Conservation (phyloP, 495 filamentous ascomycete genomes). For the Cladorrhinum samala region DNA sequence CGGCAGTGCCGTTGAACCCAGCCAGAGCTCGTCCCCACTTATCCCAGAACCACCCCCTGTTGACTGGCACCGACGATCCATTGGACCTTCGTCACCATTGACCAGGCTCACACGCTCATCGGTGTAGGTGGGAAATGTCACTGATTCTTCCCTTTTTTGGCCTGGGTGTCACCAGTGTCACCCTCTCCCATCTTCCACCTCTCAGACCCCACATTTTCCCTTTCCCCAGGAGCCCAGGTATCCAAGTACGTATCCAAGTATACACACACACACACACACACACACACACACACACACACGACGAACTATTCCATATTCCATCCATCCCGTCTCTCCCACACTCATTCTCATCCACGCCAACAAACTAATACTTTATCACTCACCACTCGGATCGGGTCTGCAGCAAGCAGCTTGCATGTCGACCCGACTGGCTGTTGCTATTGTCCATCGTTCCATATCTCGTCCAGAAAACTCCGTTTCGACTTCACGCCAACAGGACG, state of each 20-base stretch:
- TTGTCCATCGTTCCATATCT: slow-evolving; percentile 5
- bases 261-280: too few species aligned
- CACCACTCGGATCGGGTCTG: slow-evolving; percentile 6
- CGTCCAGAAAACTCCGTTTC: slow-evolving; percentile 5
- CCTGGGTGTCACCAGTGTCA: background rate
- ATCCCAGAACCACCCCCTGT: slow-evolving; percentile 13
- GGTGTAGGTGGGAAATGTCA: background rate
- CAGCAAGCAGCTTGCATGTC: slow-evolving; percentile 20
- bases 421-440: slow-evolving; percentile 15
- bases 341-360: slow-evolving; percentile 1
- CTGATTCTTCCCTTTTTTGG: background rate
- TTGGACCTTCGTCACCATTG: slow-evolving; percentile 22
- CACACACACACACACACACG: too few species aligned
- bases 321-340: too few species aligned
- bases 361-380: too few species aligned
- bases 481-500: slow-evolving; percentile 10
- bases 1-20: slow-evolving; percentile 20
- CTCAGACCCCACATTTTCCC: too few species aligned
- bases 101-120: background rate
- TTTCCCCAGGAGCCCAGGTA: background rate
- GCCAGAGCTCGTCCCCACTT: slow-evolving; percentile 1
- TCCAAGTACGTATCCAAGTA: slow-evolving; percentile 6
- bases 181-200: too few species aligned
- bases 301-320: too few species aligned
- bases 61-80: slow-evolving; percentile 25